Percentiles rank a stretch among this genome's conserved stretches.
Conservation (phyloP, 2,329 filamentous ascomycete genomes). For the Penicillium sp. region DNA sequence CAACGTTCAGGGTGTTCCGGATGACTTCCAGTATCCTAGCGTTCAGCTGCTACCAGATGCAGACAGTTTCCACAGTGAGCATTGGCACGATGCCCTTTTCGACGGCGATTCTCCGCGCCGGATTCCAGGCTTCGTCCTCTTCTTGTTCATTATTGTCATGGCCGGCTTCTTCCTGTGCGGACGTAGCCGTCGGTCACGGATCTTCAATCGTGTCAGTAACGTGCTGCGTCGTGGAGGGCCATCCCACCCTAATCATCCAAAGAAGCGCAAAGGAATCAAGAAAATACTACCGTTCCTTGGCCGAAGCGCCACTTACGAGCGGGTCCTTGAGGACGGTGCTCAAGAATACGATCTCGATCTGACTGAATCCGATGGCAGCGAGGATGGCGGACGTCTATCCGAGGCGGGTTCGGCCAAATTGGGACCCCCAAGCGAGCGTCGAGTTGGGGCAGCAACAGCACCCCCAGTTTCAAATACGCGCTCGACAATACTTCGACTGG, state of each 20-base stretch:
- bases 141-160: conserved; percentile 68
- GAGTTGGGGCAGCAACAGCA: conserved; percentile 32
- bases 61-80: conserved; percentile 42
- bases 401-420: conserved; percentile 52
- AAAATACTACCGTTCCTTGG: conserved; percentile 45
- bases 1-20: conserved; percentile 65
- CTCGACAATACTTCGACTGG: conserved; percentile 42
- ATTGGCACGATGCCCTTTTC: conserved; percentile 62
- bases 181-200: conserved; percentile 65
- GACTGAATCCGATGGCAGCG: conserved; percentile 49
- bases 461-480: conserved; percentile 37
- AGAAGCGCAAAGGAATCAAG: conserved; percentile 61
- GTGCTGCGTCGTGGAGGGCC: conserved; percentile 32
- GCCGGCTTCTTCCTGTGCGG: conserved; percentile 72
- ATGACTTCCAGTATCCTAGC: conserved; percentile 76
- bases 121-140: conserved; percentile 70
- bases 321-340: conserved; percentile 74
- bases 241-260: conserved; percentile 31
- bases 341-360: conserved; percentile 74
- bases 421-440: conserved; percentile 50
- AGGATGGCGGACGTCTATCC: conserved; percentile 61
- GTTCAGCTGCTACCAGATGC: conserved; percentile 35
- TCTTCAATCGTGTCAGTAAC: conserved; percentile 54
- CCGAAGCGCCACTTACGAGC: conserved; percentile 62
- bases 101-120: conserved; percentile 63